phyloP scores from a whole-genome alignment of 805 yeast genomes.

The Ogataea wickerhamii region DNA sequence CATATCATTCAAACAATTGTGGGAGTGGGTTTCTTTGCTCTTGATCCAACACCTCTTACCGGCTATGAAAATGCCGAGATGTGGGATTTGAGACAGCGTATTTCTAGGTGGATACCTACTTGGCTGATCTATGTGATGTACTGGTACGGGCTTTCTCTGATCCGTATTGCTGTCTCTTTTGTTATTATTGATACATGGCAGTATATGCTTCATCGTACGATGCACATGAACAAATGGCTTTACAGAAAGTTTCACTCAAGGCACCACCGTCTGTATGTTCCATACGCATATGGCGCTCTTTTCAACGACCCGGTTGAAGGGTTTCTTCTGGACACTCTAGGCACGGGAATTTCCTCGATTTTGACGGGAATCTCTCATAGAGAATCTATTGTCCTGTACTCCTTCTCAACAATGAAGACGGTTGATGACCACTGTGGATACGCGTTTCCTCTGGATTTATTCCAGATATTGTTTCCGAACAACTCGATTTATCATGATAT shows the following conservation, averaged over 20 bases:
- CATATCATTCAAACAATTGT: conserved; percentile 77
- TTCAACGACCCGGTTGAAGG: conserved; percentile 96
- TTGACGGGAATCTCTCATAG: conserved; percentile 65
- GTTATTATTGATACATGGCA: conserved; percentile 92
- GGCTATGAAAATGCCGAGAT: conserved; percentile 46
- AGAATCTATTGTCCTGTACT: conserved; percentile 69
- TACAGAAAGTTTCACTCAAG: conserved; percentile 87
- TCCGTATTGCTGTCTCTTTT: conserved; percentile 62
- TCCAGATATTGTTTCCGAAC: conserved; percentile 90
- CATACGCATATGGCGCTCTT: conserved; percentile 94
- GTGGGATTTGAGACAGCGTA: conserved; percentile 42
- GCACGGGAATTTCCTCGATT: conserved; percentile 81
- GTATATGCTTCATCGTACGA: conserved; percentile 78
- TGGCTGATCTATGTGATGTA: conserved; percentile 48
- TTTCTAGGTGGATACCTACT: conserved; percentile 42
- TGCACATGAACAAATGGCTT: conserved; percentile 78
- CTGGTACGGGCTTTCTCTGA: conserved; percentile 57
- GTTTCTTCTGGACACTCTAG: conserved; percentile 83
- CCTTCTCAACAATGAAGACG: conserved; percentile 91
- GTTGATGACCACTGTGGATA: conserved; percentile 99
- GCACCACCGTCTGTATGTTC: conserved; percentile 91
- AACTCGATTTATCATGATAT: conserved; percentile 95
- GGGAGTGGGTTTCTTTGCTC: conserved; percentile 51
- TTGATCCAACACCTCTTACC: conserved; percentile 55
- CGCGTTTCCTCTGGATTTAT: conserved; percentile 83